Evolutionary conservation across 768 basidiomycete genomes (phyloP).

Genomic region (Amyloporia xantha): DNA sequence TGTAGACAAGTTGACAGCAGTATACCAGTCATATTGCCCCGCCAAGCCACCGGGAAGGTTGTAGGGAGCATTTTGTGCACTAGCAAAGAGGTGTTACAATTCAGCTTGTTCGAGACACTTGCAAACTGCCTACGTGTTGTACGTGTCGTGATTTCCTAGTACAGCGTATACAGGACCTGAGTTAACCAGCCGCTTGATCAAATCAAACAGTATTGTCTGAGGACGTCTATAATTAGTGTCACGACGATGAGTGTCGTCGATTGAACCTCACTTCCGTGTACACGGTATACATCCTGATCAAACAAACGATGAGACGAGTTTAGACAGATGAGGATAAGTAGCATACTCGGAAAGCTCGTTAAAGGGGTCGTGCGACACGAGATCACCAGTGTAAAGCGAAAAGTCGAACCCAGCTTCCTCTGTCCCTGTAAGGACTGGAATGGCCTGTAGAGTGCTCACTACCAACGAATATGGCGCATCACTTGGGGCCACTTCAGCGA

Average conservation of each 20-base stretch:
- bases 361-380: slow-evolving; percentile 65
- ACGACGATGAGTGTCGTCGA: slow-evolving; percentile 38
- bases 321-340: slow-evolving; percentile 9
- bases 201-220: slow-evolving; percentile 58
- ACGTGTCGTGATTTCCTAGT: slow-evolving; percentile 74
- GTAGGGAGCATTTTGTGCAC: slow-evolving; percentile 57
- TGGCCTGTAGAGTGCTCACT: slow-evolving; percentile 54
- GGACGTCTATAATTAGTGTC: slow-evolving; percentile 7
- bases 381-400: slow-evolving; percentile 65
- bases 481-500: slow-evolving; percentile 22
- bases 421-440: slow-evolving; percentile 61
- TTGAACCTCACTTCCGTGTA: slow-evolving; percentile 67
- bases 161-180: slow-evolving; percentile 70
- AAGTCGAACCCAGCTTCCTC: slow-evolving; percentile 55
- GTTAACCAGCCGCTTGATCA: slow-evolving; percentile 56
- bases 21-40: slow-evolving; percentile 60
- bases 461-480: slow-evolving; percentile 61
- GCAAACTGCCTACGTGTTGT: slow-evolving; percentile 54
- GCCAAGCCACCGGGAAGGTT: slow-evolving; percentile 48
- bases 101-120: background rate
- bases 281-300: slow-evolving; percentile 44
- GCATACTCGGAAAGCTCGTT: slow-evolving; percentile 53
- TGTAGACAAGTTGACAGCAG: slow-evolving; percentile 22
- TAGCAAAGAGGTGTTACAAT: slow-evolving; percentile 9
- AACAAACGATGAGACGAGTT: background rate